phyloP scores from a whole-genome alignment of 2,329 filamentous ascomycete species.

The Fusarium chlamydosporum region DNA sequence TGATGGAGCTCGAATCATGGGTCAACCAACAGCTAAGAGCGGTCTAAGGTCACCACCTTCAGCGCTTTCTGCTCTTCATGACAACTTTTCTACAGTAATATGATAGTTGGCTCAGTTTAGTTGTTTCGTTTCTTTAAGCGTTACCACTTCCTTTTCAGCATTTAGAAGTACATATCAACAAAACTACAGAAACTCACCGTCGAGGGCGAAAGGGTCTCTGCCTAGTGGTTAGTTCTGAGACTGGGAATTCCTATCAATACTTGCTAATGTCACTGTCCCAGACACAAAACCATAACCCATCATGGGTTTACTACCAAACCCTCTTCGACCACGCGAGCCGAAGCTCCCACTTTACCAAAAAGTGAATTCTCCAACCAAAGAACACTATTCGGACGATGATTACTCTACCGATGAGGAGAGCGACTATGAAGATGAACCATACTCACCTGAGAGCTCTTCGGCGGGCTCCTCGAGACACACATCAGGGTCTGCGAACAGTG shows the following conservation, averaged over 20 bases:
- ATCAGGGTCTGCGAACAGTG: slow-evolving; percentile 61
- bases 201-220: slow-evolving; percentile 25
- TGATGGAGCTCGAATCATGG: slow-evolving; percentile 39
- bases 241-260: slow-evolving; percentile 22
- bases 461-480: slow-evolving; percentile 69
- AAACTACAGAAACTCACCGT: slow-evolving; percentile 24
- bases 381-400: slow-evolving; percentile 66
- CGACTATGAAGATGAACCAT: slow-evolving; percentile 61
- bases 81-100: not conserved
- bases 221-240: slow-evolving; percentile 26
- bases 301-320: slow-evolving; percentile 67
- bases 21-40: slow-evolving; percentile 21
- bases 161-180: slow-evolving; percentile 1
- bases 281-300: slow-evolving; percentile 32
- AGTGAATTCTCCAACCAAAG: slow-evolving; percentile 60
- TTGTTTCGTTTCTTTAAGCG: not conserved
- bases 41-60: slow-evolving; percentile 8
- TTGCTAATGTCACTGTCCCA: slow-evolving; percentile 22
- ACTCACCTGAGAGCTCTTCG: slow-evolving; percentile 59
- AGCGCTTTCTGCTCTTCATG: slow-evolving; percentile 6
- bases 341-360: slow-evolving; percentile 68
- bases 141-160: not conserved
- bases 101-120: not conserved
- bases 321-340: slow-evolving; percentile 62
- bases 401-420: slow-evolving; percentile 64